These are phyloP conservation scores for Flaveria sonorensis DNA, from an alignment of 129 eudicot genomes.

Conservation along the genomic window DNA sequence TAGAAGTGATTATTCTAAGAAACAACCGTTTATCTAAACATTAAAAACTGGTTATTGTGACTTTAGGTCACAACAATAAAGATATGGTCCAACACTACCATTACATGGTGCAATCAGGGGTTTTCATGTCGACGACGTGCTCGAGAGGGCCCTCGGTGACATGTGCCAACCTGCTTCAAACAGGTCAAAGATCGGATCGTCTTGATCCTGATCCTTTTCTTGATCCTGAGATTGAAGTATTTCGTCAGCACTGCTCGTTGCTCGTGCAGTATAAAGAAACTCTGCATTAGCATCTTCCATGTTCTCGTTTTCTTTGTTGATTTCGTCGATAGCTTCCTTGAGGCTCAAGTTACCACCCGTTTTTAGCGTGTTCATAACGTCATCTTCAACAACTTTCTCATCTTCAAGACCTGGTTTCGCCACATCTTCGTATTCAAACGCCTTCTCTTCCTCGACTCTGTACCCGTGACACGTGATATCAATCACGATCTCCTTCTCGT, in stretches of 20 bases:
- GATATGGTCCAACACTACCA: background rate
- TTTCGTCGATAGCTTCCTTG: slow-evolving; percentile 10
- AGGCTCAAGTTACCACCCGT: slow-evolving; percentile 9
- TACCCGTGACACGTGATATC: slow-evolving; percentile 46
- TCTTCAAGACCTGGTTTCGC: background rate
- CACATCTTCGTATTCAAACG: slow-evolving; percentile 18
- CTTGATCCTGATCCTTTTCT: slow-evolving; percentile 9
- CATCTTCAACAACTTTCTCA: slow-evolving; percentile 6
- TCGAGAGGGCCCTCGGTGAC: slow-evolving; percentile 35
- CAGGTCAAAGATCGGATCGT: slow-evolving; percentile 47
- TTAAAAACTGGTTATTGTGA: background rate
- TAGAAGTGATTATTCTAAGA: background rate
- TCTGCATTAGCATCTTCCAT: slow-evolving; percentile 28
- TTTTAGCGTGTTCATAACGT: background rate
- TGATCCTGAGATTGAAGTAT: slow-evolving; percentile 28
- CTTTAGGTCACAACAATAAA: background rate
- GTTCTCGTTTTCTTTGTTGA: slow-evolving; percentile 19
- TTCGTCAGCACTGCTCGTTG: slow-evolving; percentile 17
- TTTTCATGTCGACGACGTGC: slow-evolving; percentile 7
- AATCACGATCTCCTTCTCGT: slow-evolving; percentile 53
- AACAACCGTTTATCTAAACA: background rate
- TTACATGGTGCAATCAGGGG: slow-evolving; percentile 8
- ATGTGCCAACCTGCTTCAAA: slow-evolving; percentile 53
- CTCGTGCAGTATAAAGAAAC: slow-evolving; percentile 20
- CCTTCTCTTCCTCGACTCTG: slow-evolving; percentile 23